Conservation (phyloP, 1,284 basidiomycete genomes). For the Sporisorium iseilematis-ciliati region DNA sequence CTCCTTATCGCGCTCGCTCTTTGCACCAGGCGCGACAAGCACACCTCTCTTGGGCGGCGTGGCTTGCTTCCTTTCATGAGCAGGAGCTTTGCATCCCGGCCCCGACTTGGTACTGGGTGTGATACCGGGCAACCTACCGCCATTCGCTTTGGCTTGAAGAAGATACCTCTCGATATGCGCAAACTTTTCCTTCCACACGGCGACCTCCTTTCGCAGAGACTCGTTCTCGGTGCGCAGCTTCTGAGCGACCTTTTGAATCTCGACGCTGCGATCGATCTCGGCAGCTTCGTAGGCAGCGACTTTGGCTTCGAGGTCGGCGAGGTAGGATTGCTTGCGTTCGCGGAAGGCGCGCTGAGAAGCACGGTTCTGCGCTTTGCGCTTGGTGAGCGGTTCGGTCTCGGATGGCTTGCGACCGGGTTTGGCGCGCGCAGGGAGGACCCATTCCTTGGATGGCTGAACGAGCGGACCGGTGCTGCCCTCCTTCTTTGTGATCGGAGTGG, state of each 20-base stretch:
- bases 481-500: conserved; percentile 18
- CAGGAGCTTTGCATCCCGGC: conserved; percentile 51
- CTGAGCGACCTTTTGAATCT: conserved; percentile 64
- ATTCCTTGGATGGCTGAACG: conserved; percentile 64
- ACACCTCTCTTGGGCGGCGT: conserved; percentile 32
- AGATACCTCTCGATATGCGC: conserved; percentile 39
- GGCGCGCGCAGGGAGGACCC: conserved; percentile 67
- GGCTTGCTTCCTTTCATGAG: conserved; percentile 34
- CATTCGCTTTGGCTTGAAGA: conserved; percentile 25
- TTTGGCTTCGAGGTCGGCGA: conserved; percentile 61
- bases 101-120: conserved; percentile 31
- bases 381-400: conserved; percentile 64
- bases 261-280: conserved; percentile 61
- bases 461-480: conserved; percentile 29
- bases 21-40: conserved; percentile 18
- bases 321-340: conserved; percentile 61
- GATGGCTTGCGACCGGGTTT: conserved; percentile 69
- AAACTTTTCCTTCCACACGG: conserved; percentile 40
- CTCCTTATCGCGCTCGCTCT: conserved; percentile 22
- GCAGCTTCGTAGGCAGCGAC: conserved; percentile 63
- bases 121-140: conserved; percentile 18
- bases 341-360: conserved; percentile 65
- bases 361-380: conserved; percentile 67
- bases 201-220: conserved; percentile 43
- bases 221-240: conserved; percentile 59